Percentiles rank a stretch among this genome's conserved stretches.
These are phyloP conservation scores for Tripidium arundinaceum DNA, from an alignment of 202 grass and related monocot species.

Conservation along the genomic window DNA sequence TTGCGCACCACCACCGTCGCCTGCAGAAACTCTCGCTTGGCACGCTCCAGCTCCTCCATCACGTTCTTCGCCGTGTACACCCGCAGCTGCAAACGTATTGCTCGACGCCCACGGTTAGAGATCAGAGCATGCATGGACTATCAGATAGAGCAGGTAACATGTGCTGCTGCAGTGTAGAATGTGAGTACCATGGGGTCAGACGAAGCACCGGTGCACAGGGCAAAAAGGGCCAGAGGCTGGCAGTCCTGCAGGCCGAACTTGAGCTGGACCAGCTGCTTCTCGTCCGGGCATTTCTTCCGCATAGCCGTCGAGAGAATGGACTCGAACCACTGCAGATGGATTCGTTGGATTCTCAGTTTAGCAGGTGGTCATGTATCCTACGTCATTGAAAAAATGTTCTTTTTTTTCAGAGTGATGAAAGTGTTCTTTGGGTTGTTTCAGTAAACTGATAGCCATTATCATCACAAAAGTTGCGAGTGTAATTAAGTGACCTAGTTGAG, in stretches of 20 bases:
- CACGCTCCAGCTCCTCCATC: slow-evolving; percentile 71
- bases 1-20: slow-evolving; percentile 59
- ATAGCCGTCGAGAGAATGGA: slow-evolving; percentile 69
- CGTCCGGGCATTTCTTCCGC: slow-evolving; percentile 70
- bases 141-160: background rate
- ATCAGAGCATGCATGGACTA: background rate
- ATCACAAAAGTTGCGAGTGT: background rate
- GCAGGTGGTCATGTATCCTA: background rate
- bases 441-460: background rate
- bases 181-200: slow-evolving; percentile 76
- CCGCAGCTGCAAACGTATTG: slow-evolving; percentile 46
- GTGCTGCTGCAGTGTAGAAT: background rate
- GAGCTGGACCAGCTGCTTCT: slow-evolving; percentile 78
- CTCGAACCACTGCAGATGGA: slow-evolving; percentile 73
- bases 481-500: background rate
- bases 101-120: background rate
- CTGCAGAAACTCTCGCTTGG: slow-evolving; percentile 88
- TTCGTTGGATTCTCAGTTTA: background rate
- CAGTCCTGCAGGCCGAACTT: slow-evolving; percentile 63
- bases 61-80: slow-evolving; percentile 87
- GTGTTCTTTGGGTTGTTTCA: background rate
- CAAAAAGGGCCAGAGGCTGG: slow-evolving; percentile 72
- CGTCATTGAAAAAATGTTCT: background rate
- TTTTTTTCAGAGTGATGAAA: background rate
- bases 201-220: slow-evolving; percentile 77